Evolutionary conservation across 805 yeast genomes (phyloP).

Genomic region (Cyberlindnera mrakii): DNA sequence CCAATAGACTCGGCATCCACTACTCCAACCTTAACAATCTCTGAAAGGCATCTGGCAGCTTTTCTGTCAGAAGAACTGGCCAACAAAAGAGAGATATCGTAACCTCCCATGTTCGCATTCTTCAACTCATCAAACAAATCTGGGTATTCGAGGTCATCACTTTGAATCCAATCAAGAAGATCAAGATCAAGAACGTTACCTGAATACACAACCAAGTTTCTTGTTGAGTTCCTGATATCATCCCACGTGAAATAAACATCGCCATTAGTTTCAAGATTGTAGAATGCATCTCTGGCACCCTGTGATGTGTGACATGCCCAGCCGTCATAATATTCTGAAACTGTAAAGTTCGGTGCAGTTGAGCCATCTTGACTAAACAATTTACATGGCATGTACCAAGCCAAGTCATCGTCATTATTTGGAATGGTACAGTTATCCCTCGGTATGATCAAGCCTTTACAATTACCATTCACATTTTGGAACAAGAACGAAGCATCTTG

Average conservation of each 20-base stretch:
- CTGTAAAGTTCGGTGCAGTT: conserved; percentile 54
- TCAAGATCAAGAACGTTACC: conserved; percentile 85
- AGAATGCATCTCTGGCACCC: conserved; percentile 63
- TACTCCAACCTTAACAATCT: conserved; percentile 82
- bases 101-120: conserved; percentile 56
- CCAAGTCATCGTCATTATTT: conserved; percentile 53
- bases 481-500: conserved; percentile 77
- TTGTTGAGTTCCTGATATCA: conserved; percentile 58
- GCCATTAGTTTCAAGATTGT: conserved; percentile 52
- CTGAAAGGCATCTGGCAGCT: conserved; percentile 77
- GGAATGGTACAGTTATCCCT: conserved; percentile 70
- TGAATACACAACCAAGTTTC: conserved; percentile 81
- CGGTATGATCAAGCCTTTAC: conserved; percentile 73
- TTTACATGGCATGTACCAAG: conserved; percentile 97
- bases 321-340: conserved; percentile 59
- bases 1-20: conserved; percentile 89
- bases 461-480: conserved; percentile 89
- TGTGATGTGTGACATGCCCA: conserved; percentile 87
- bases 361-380: conserved; percentile 66
- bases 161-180: conserved; percentile 68
- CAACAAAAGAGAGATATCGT: conserved; percentile 72
- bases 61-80: conserved; percentile 59
- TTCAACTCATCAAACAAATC: conserved; percentile 58
- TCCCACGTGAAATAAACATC: conserved; percentile 90
- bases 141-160: conserved; percentile 69